phyloP scores from a whole-genome alignment of 83 land plant genomes.

The Picea mariana region DNA sequence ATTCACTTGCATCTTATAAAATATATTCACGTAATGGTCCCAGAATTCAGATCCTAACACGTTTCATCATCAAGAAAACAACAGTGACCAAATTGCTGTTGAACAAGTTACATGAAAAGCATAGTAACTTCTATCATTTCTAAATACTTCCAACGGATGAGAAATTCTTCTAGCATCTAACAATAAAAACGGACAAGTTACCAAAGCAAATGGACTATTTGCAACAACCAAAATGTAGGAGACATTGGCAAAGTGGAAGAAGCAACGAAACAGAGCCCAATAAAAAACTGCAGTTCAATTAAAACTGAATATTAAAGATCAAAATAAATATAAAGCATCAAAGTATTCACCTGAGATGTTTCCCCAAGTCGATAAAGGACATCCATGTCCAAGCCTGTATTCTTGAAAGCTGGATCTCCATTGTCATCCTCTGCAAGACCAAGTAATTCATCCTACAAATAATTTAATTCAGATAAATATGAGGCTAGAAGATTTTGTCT shows the following conservation, averaged over 20 bases:
- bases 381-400: conserved; percentile 63
- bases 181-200: no score
- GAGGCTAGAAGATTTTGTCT: background rate
- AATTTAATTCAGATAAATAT: background rate
- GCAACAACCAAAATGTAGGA: background rate
- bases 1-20: no score
- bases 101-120: no score
- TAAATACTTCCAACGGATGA: no score
- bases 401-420: conserved; percentile 38
- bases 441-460: conserved; percentile 80
- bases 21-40: no score
- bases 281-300: background rate
- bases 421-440: conserved; percentile 61
- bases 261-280: background rate
- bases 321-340: background rate
- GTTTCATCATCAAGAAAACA: no score
- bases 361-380: conserved; percentile 89
- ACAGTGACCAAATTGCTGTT: no score
- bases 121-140: no score
- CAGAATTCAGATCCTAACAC: no score
- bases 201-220: background rate
- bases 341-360: conserved; percentile 64
- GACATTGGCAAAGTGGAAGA: background rate
- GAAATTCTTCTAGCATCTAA: no score
- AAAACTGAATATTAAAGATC: background rate